Percentiles rank a stretch among this genome's conserved stretches.
These are phyloP conservation scores for Trypanosoma vivax DNA, from an alignment of 208 protist genomes.

Conservation along the genomic window DNA sequence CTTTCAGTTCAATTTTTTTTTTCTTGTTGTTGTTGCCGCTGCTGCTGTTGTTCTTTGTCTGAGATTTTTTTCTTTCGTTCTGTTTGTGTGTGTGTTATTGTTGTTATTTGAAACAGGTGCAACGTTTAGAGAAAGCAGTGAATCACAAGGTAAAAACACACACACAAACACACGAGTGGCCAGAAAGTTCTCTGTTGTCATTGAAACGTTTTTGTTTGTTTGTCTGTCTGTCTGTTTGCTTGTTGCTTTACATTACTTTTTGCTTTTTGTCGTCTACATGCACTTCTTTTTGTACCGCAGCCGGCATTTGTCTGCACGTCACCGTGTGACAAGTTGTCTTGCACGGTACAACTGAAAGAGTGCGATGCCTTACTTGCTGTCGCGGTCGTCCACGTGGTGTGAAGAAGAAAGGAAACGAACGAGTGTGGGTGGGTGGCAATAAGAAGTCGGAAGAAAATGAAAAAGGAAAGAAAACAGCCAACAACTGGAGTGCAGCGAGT, in stretches of 20 bases:
- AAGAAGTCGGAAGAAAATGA: no score
- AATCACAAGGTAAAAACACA: no score
- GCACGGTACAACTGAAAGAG: neutral
- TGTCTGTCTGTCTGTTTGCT: slow-evolving; percentile 15
- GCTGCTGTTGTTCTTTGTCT: slow-evolving; percentile 2
- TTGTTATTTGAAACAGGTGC: no score
- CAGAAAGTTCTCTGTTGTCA: neutral
- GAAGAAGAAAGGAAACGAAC: no score
- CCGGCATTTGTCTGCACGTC: neutral
- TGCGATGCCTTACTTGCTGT: slow-evolving; percentile 1
- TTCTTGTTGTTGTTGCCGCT: slow-evolving; percentile 3
- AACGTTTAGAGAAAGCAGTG: no score
- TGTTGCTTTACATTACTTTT: no score
- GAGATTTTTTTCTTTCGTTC: neutral
- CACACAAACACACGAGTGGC: no score
- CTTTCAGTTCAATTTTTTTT: slow-evolving; percentile 7
- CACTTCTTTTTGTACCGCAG: no score
- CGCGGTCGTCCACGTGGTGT: neutral
- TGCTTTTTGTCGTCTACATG: no score
- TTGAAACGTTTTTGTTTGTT: slow-evolving; percentile 8
- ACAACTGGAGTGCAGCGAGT: no score
- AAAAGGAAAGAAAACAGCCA: no score
- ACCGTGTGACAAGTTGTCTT: neutral
- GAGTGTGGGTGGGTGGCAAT: no score
- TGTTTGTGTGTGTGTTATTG: slow-evolving; percentile 21